phyloP scores from a whole-genome alignment of 2,329 filamentous ascomycete genomes.

The Orbilia ellipsospora region DNA sequence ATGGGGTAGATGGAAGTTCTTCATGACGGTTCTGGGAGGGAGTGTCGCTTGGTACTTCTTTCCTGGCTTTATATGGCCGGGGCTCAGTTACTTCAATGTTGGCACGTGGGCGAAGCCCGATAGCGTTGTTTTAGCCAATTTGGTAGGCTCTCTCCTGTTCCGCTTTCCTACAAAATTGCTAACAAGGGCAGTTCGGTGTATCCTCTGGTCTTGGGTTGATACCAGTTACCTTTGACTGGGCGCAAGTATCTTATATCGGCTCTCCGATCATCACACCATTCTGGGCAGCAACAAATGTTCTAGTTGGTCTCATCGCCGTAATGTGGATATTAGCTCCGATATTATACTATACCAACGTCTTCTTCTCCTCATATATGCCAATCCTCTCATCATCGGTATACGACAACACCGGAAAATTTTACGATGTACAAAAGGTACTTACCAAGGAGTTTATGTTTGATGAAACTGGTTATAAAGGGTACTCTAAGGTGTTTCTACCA shows the following conservation, averaged over 20 bases:
- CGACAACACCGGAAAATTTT: constrained; percentile 82
- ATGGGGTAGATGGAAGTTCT: constrained; percentile 77
- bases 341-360: constrained; percentile 81
- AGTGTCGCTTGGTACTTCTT: constrained; percentile 87
- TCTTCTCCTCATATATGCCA: constrained; percentile 86
- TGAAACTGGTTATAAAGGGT: constrained; percentile 77
- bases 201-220: constrained; percentile 85
- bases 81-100: constrained; percentile 87
- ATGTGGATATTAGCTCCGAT: constrained; percentile 87
- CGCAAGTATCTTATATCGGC: constrained; percentile 86
- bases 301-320: constrained; percentile 80
- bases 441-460: constrained; percentile 83
- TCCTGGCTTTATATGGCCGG: constrained; percentile 82
- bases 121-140: constrained; percentile 84
- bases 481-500: constrained; percentile 84
- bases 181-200: constrained; percentile 73
- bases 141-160: constrained; percentile 64
- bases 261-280: constrained; percentile 85
- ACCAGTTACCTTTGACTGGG: constrained; percentile 90
- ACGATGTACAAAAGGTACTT: constrained; percentile 83
- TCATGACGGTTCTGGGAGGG: constrained; percentile 63
- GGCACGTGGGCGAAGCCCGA: constrained; percentile 89
- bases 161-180: not conserved
- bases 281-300: constrained; percentile 86
- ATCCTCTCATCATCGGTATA: constrained; percentile 87